These are phyloP conservation scores for Larix sibirica DNA, from an alignment of 83 land plant genomes.

Conservation along the genomic window DNA sequence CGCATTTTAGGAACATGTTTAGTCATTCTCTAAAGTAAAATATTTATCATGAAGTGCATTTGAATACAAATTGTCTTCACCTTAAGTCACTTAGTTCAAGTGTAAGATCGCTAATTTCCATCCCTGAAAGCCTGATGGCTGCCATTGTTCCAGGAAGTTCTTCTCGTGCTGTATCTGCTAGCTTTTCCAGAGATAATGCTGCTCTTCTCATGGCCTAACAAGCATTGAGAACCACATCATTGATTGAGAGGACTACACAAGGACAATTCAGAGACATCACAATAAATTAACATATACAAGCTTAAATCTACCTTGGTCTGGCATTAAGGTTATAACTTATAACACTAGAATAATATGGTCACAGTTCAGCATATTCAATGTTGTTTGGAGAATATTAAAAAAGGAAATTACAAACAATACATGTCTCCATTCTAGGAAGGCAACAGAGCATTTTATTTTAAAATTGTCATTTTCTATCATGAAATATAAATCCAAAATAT, in stretches of 20 bases:
- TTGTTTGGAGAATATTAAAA: no score
- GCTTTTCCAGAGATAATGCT: constrained; percentile 72
- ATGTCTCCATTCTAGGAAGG: no score
- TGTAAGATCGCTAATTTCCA: constrained; percentile 96
- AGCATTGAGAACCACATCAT: constrained; percentile 9
- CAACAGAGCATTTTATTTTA: no score
- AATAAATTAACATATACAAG: background rate
- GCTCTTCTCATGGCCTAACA: constrained; percentile 81
- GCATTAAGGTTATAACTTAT: background rate
- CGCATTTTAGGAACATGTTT: background rate
- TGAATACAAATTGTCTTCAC: constrained; percentile 19
- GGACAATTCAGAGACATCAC: background rate
- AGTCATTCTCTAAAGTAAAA: background rate
- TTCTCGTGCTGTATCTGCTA: constrained; percentile 80
- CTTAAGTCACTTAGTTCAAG: constrained; percentile 86
- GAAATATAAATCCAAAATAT: no score
- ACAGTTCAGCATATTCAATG: no score
- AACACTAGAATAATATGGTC: background rate
- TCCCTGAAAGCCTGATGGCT: constrained; percentile 83
- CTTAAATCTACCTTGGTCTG: background rate
- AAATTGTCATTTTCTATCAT: no score
- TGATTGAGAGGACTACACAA: background rate
- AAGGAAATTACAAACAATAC: no score
- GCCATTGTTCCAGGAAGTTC: constrained; percentile 95
- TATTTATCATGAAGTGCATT: background rate